Evolutionary conservation across 1,139 yeast genomes (phyloP).

Genomic region (Yamadazyma membranifaciens): DNA sequence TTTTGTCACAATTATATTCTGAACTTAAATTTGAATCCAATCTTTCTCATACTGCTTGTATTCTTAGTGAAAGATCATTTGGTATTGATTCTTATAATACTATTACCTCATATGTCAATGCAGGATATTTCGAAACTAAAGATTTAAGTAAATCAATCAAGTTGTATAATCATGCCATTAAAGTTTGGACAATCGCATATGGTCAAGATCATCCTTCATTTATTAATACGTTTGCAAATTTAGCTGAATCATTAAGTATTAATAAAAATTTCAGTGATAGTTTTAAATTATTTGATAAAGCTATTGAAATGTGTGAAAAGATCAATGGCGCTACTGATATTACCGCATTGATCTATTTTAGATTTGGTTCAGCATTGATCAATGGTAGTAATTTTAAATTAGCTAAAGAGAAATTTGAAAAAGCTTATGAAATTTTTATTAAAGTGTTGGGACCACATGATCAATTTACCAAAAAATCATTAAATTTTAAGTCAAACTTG

Average conservation of each 20-base stretch:
- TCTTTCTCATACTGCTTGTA: conserved; percentile 65
- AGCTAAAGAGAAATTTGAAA: conserved; percentile 52
- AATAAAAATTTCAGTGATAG: conserved; percentile 40
- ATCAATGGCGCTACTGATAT: conserved; percentile 61
- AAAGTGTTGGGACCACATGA: conserved; percentile 62
- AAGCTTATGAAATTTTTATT: conserved; percentile 54
- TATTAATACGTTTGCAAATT: conserved; percentile 62
- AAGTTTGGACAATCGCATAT: conserved; percentile 53
- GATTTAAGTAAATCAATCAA: conserved; percentile 62
- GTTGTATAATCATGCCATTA: conserved; percentile 59
- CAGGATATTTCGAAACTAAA: conserved; percentile 71
- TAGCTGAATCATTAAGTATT: conserved; percentile 60
- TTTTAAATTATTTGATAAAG: conserved; percentile 44
- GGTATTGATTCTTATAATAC: conserved; percentile 85
- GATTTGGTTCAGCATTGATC: conserved; percentile 65
- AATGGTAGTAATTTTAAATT: conserved; percentile 51
- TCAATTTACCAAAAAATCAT: conserved; percentile 59
- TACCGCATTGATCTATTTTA: conserved; percentile 59
- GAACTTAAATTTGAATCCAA: conserved; percentile 56
- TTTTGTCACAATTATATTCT: conserved; percentile 65
- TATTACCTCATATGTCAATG: conserved; percentile 66
- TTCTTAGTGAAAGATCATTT: conserved; percentile 71
- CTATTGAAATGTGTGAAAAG: conserved; percentile 44
- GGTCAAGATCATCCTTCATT: conserved; percentile 69
- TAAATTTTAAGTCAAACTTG: conserved; percentile 58